Conservation (phyloP, 371 early-diverging fungal species). For the Coemansia linderi region DNA sequence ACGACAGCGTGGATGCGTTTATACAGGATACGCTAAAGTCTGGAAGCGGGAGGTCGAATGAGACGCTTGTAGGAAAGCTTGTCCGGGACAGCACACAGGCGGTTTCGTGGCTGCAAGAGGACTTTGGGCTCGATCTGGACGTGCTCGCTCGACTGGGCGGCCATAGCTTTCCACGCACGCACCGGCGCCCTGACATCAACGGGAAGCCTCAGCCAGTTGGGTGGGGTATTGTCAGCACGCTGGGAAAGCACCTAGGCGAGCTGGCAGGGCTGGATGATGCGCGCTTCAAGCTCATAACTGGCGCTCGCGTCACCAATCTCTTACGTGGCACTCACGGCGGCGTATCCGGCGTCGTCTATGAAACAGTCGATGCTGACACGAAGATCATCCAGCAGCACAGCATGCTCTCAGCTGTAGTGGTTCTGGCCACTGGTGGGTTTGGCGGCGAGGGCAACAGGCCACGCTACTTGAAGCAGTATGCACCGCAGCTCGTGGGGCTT, state of each 20-base stretch:
- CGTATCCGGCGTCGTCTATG: slow-evolving; percentile 84
- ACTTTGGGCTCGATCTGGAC: slow-evolving; percentile 83
- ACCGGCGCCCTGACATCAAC: slow-evolving; percentile 65
- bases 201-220: slow-evolving; percentile 70
- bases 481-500: slow-evolving; percentile 66
- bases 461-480: slow-evolving; percentile 68
- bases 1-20: slow-evolving; percentile 86
- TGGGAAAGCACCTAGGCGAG: slow-evolving; percentile 43
- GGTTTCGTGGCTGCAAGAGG: slow-evolving; percentile 91
- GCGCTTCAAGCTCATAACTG: slow-evolving; percentile 45
- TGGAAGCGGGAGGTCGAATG: slow-evolving; percentile 82
- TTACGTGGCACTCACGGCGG: slow-evolving; percentile 61
- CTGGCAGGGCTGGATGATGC: slow-evolving; percentile 10
- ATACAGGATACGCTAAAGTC: slow-evolving; percentile 86
- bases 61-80: slow-evolving; percentile 84
- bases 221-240: slow-evolving; percentile 63
- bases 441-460: slow-evolving; percentile 73
- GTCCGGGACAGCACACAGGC: slow-evolving; percentile 84
- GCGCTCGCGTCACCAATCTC: slow-evolving; percentile 39
- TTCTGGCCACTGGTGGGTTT: slow-evolving; percentile 94
- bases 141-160: slow-evolving; percentile 91
- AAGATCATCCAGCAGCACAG: slow-evolving; percentile 55
- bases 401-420: slow-evolving; percentile 74
- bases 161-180: slow-evolving; percentile 86
- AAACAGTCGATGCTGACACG: slow-evolving; percentile 60